A percentile compares a stretch with the other conserved stretches of the same genome.
phyloP scores from a whole-genome alignment of 2,329 filamentous ascomycete species.

The Geosmithia putterillii region DNA sequence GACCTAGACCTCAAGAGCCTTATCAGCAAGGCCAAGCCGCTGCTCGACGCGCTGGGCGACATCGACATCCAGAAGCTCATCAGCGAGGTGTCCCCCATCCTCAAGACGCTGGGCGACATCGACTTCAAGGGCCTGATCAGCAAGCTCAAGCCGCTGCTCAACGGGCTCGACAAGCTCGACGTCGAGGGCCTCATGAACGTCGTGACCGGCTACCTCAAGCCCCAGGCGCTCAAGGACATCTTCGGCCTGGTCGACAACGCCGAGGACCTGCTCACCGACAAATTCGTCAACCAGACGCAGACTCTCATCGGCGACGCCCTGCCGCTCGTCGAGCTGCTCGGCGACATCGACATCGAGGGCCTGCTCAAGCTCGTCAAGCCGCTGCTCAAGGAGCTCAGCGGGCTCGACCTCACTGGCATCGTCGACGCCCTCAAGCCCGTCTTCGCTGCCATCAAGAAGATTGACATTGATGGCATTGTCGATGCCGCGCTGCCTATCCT shows the following conservation, averaged over 20 bases:
- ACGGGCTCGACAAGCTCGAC: slow-evolving; percentile 15
- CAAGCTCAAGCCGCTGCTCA: slow-evolving; percentile 17
- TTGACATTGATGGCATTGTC: slow-evolving; percentile 22
- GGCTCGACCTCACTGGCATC: slow-evolving; percentile 18
- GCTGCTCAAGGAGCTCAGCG: slow-evolving; percentile 12
- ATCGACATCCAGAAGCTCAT: slow-evolving; percentile 20
- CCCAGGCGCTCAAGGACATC: slow-evolving; percentile 18
- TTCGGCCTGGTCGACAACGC: slow-evolving; percentile 22
- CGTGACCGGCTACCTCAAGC: slow-evolving; percentile 20
- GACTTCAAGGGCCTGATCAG: slow-evolving; percentile 15
- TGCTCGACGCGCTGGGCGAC: slow-evolving; percentile 16
- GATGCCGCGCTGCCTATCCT: slow-evolving; percentile 24
- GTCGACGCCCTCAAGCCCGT: slow-evolving; percentile 12
- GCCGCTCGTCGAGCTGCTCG: slow-evolving; percentile 21
- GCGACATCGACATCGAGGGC: slow-evolving; percentile 19
- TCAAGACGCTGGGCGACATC: slow-evolving; percentile 15
- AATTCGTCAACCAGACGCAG: slow-evolving; percentile 28
- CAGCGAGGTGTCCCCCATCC: slow-evolving; percentile 14
- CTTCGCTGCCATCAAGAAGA: slow-evolving; percentile 20
- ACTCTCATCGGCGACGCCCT: slow-evolving; percentile 21
- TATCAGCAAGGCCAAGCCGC: slow-evolving; percentile 14
- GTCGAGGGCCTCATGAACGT: slow-evolving; percentile 19
- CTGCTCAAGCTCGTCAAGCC: slow-evolving; percentile 15
- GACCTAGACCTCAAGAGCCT: slow-evolving; percentile 20
- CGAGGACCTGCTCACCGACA: slow-evolving; percentile 19